Conservation (phyloP, 768 basidiomycete genomes). For the Leccinum olivaceopallidum region DNA sequence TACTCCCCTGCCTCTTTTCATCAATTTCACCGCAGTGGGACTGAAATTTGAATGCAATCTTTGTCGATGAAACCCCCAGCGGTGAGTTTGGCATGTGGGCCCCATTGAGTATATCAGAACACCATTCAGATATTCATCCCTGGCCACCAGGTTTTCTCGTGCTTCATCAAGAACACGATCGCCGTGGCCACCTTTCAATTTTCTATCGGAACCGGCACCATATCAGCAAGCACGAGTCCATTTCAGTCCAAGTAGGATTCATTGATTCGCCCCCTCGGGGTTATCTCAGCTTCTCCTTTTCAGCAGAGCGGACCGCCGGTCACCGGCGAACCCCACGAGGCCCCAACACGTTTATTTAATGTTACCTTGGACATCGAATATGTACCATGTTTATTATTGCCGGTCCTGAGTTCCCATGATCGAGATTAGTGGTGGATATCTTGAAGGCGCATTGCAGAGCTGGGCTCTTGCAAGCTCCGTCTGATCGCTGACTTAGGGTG, state of each 20-base stretch:
- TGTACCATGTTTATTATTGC: constrained; percentile 16
- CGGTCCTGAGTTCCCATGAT: constrained; percentile 27
- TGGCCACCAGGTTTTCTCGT: constrained; percentile 38
- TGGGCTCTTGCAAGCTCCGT: constrained; percentile 1
- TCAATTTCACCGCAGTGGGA: constrained; percentile 42
- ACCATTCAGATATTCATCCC: constrained; percentile 25
- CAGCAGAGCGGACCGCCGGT: constrained; percentile 24
- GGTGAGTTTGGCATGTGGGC: constrained; percentile 27
- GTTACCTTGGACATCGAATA: constrained; percentile 19
- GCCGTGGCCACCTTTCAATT: constrained; percentile 30
- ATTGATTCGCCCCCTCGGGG: constrained; percentile 34
- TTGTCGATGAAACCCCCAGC: constrained; percentile 22
- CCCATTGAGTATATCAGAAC: constrained; percentile 14
- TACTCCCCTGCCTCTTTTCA: constrained; percentile 28
- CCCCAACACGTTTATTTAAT: constrained; percentile 36
- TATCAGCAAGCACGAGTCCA: constrained; percentile 24
- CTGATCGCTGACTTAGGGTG: not conserved
- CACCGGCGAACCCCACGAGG: constrained; percentile 31
- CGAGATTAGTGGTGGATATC: constrained; percentile 18
- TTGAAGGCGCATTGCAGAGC: constrained; percentile 5
- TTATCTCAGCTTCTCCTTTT: constrained; percentile 27
- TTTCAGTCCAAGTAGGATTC: constrained; percentile 24
- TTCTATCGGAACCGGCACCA: constrained; percentile 33
- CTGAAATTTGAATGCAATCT: constrained; percentile 28
- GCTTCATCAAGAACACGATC: constrained; percentile 32